These are phyloP conservation scores for Inonotus obliquus DNA, from an alignment of 1,284 basidiomycete genomes.

Conservation along the genomic window DNA sequence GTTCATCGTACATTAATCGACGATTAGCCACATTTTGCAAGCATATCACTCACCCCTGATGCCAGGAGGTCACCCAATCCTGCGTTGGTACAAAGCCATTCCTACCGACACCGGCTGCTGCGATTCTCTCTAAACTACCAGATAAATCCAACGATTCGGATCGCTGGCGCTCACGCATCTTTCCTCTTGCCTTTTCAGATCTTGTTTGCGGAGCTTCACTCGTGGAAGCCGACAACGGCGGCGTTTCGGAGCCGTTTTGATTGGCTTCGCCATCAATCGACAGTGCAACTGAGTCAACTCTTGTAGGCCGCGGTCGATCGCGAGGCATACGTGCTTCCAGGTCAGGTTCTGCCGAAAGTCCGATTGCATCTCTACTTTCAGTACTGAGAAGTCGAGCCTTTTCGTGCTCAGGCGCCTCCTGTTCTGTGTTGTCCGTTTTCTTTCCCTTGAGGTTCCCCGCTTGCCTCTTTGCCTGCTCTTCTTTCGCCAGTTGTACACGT, in stretches of 20 bases:
- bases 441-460: constrained; percentile 32
- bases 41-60: constrained; percentile 62
- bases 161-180: constrained; percentile 65
- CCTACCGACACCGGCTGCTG: constrained; percentile 65
- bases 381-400: constrained; percentile 56
- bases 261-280: constrained; percentile 22
- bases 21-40: constrained; percentile 6
- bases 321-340: constrained; percentile 16
- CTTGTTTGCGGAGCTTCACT: constrained; percentile 28
- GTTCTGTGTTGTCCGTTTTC: constrained; percentile 30
- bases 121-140: constrained; percentile 56
- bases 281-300: constrained; percentile 5
- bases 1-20: constrained; percentile 2
- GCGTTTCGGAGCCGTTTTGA: constrained; percentile 24
- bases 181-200: constrained; percentile 85
- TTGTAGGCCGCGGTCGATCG: constrained; percentile 5
- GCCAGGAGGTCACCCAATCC: constrained; percentile 92
- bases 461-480: constrained; percentile 49
- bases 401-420: constrained; percentile 35
- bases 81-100: constrained; percentile 92
- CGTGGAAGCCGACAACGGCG: constrained; percentile 40
- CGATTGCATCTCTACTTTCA: constrained; percentile 29
- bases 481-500: constrained; percentile 65
- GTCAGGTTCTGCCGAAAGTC: constrained; percentile 19
- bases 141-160: constrained; percentile 58